phyloP scores from a whole-genome alignment of 2,329 filamentous ascomycete genomes.

The Trichoderma sp. region DNA sequence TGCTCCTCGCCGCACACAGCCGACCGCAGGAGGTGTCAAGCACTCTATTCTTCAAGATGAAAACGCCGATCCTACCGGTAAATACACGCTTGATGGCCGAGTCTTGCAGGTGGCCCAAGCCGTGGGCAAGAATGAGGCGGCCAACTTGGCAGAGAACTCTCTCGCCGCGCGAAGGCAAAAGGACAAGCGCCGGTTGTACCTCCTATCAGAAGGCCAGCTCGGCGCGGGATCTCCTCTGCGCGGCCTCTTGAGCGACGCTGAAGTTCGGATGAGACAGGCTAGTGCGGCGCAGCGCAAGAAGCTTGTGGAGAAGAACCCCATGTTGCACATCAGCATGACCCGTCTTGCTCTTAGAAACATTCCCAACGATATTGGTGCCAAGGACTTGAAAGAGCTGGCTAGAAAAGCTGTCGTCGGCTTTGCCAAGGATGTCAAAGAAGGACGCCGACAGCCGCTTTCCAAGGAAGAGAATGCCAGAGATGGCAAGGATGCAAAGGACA shows the following conservation, averaged over 20 bases:
- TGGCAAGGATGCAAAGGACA: slow-evolving; percentile 74
- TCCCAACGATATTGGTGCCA: slow-evolving; percentile 76
- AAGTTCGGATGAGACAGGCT: slow-evolving; percentile 84
- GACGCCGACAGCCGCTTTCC: slow-evolving; percentile 73
- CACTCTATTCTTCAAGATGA: slow-evolving; percentile 88
- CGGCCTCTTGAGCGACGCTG: slow-evolving; percentile 70
- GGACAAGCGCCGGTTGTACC: slow-evolving; percentile 86
- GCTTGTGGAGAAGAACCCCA: slow-evolving; percentile 87
- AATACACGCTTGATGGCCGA: slow-evolving; percentile 87
- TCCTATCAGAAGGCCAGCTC: slow-evolving; percentile 84
- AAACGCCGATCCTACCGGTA: slow-evolving; percentile 73
- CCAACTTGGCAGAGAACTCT: slow-evolving; percentile 68
- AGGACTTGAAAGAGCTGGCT: slow-evolving; percentile 86
- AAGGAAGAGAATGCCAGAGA: slow-evolving; percentile 84
- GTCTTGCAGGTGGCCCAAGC: slow-evolving; percentile 81
- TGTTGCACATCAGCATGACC: slow-evolving; percentile 82
- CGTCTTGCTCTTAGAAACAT: slow-evolving; percentile 90
- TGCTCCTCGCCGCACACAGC: slow-evolving; percentile 61
- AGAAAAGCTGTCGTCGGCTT: slow-evolving; percentile 93
- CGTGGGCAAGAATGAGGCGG: slow-evolving; percentile 79
- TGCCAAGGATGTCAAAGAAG: slow-evolving; percentile 80
- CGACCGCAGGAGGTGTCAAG: slow-evolving; percentile 52
- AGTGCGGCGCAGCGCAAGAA: slow-evolving; percentile 85
- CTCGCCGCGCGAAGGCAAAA: slow-evolving; percentile 64
- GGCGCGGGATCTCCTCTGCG: slow-evolving; percentile 74